phyloP scores from a whole-genome alignment of 2,329 filamentous ascomycete species.

The Fusarium cyanostomum region DNA sequence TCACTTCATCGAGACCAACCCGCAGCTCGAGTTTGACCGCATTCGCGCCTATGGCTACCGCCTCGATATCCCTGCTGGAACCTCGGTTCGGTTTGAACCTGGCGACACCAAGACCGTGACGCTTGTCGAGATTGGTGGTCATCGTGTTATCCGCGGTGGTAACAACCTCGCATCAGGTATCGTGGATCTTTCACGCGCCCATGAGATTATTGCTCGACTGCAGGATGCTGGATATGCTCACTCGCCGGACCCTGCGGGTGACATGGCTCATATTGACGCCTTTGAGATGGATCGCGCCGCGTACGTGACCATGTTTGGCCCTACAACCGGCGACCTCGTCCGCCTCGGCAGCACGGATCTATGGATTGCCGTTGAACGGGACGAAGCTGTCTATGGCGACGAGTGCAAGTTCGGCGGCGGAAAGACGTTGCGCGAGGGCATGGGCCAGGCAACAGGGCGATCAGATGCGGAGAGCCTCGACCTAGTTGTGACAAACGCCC shows the following conservation, averaged over 20 bases:
- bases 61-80: slow-evolving; percentile 90
- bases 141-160: slow-evolving; percentile 82
- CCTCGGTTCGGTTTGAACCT: slow-evolving; percentile 92
- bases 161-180: slow-evolving; percentile 80
- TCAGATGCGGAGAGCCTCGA: slow-evolving; percentile 78
- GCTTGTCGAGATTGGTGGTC: slow-evolving; percentile 86
- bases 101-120: slow-evolving; percentile 91
- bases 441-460: slow-evolving; percentile 89
- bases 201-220: slow-evolving; percentile 73
- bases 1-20: slow-evolving; percentile 96
- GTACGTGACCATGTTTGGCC: slow-evolving; percentile 91
- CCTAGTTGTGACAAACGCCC: slow-evolving; percentile 86
- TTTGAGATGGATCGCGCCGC: slow-evolving; percentile 79
- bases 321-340: slow-evolving; percentile 87
- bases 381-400: slow-evolving; percentile 85
- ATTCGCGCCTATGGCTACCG: slow-evolving; percentile 82
- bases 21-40: slow-evolving; percentile 88
- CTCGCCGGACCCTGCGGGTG: slow-evolving; percentile 69
- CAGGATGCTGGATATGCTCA: slow-evolving; percentile 82
- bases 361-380: slow-evolving; percentile 90
- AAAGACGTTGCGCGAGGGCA: slow-evolving; percentile 92
- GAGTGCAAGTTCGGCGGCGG: slow-evolving; percentile 96
- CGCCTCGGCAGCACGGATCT: slow-evolving; percentile 84
- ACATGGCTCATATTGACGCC: slow-evolving; percentile 64
- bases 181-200: slow-evolving; percentile 70